Conservation (phyloP, 2,329 filamentous ascomycete genomes). For the Colletotrichum incanum region DNA sequence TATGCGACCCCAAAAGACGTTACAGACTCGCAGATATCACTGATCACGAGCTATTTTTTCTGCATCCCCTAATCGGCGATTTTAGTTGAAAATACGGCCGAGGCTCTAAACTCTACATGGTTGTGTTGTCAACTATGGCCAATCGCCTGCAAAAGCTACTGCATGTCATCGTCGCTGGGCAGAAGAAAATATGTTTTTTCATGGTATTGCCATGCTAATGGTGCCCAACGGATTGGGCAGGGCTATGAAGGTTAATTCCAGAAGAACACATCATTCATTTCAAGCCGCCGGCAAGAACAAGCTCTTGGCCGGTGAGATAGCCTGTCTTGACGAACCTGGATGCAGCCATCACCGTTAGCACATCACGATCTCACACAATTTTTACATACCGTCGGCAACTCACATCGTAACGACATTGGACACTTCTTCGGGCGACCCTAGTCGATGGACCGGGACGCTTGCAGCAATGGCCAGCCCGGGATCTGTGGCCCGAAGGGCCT, state of each 20-base stretch:
- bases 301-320: constrained; percentile 50
- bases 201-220: not conserved
- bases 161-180: not conserved
- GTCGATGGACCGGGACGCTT: constrained; percentile 52
- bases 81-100: not conserved
- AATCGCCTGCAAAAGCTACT: not conserved
- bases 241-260: not conserved
- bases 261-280: constrained; percentile 39
- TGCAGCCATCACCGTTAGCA: not conserved
- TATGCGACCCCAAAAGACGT: not conserved
- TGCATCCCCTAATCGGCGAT: not conserved
- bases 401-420: constrained; percentile 53
- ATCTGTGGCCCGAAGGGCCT: constrained; percentile 49
- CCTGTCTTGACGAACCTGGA: constrained; percentile 50
- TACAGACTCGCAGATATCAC: constrained; percentile 3
- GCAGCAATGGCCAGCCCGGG: constrained; percentile 54
- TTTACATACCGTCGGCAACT: constrained; percentile 39
- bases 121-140: not conserved
- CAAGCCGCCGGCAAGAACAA: constrained; percentile 48
- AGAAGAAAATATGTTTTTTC: not conserved
- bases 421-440: constrained; percentile 55
- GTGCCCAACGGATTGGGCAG: not conserved
- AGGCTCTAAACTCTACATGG: not conserved
- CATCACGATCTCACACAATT: not conserved
- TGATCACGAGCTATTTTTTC: constrained; percentile 17